Base-by-base conservation (phyloP, 768 basidiomycete species). In the Plicaturopsis crispa region DNA sequence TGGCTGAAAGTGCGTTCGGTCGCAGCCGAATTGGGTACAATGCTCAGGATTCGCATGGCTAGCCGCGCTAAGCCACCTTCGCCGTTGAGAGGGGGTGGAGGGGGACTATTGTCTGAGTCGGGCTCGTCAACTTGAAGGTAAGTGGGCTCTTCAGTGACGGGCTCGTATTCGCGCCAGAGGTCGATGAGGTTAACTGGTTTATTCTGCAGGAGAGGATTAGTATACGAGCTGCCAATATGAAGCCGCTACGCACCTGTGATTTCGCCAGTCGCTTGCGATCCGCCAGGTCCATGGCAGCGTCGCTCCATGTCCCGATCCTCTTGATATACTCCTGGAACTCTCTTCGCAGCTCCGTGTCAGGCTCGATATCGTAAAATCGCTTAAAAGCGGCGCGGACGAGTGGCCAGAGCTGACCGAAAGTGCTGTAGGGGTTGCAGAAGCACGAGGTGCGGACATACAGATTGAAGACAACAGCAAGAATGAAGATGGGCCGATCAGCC, bases 401-500 rank as follows among this genome's bases (percentile, higher is more conserved):
- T n/a, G 28, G 24, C 36, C 34, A 41, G 13, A 49, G 23, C 12
- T 13, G 37, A 17, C 24, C 35, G 3, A 33, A 3, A 16, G 37
- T 8, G 2, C 18, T 23, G 3, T 28, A 28, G 5, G 3, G 35
- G 20, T 37, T 42, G 35, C 36, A 42, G n/a, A 24, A 11, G 4
- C 18, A 36, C 3, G 19, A 13, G 2, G 31, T 16, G 24, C 41
- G 44, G 18, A 46, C 2, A 16, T 38, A 38, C 14, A 41, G 45
- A 22, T 46, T 46, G 23, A 43, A 23, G 12, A 41, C 36, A 3
- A 43, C 33, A 10, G 28, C 45, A n/a, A 43, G 28, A 24, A 43
- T 47, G 33, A 47, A 43, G n/a, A 43, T 23, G 17, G 43, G 32
- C 20, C 40, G 42, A 22, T 47, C 42, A 4, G 38, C 34, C 18